Percentiles rank a stretch among this genome's conserved stretches.
Evolutionary conservation across 768 basidiomycete species (phyloP).

Genomic region (Rhizopogon vinicolor): DNA sequence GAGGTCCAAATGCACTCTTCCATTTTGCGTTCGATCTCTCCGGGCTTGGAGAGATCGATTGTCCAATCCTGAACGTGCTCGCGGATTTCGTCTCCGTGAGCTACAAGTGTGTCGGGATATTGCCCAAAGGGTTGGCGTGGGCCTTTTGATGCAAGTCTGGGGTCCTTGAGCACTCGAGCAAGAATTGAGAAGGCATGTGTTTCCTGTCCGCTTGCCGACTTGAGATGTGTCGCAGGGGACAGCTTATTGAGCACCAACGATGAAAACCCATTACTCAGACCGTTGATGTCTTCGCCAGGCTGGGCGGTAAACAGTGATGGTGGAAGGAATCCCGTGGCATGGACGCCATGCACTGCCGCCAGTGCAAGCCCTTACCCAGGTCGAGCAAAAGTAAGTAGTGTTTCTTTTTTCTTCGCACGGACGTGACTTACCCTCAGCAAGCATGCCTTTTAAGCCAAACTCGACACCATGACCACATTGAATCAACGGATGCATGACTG

Average conservation of each 20-base stretch:
- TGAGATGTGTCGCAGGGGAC: background rate
- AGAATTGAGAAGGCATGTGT: constrained; percentile 43
- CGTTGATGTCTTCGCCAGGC: background rate
- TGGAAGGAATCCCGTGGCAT: constrained; percentile 29
- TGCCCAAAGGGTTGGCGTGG: constrained; percentile 12
- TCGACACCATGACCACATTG: constrained; percentile 59
- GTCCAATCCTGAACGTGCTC: constrained; percentile 38
- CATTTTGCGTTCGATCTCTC: constrained; percentile 46
- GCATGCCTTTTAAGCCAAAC: constrained; percentile 56
- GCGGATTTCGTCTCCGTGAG: constrained; percentile 3
- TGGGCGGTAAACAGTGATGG: constrained; percentile 8
- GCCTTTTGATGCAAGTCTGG: constrained; percentile 16
- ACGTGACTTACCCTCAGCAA: constrained; percentile 49
- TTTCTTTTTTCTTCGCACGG: background rate
- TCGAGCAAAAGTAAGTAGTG: background rate
- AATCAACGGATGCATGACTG: constrained; percentile 59
- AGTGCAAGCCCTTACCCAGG: constrained; percentile 18
- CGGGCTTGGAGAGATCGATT: constrained; percentile 28
- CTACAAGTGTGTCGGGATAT: constrained; percentile 9
- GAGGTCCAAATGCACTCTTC: constrained; percentile 60
- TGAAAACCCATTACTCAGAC: constrained; percentile 2
- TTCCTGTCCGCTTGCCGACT: constrained; percentile 4
- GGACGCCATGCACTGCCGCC: constrained; percentile 24
- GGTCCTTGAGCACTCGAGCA: constrained; percentile 48
- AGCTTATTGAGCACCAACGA: constrained; percentile 6